Evolutionary conservation across 2,329 filamentous ascomycete genomes (phyloP).

Genomic region (Ophiostoma sp.): DNA sequence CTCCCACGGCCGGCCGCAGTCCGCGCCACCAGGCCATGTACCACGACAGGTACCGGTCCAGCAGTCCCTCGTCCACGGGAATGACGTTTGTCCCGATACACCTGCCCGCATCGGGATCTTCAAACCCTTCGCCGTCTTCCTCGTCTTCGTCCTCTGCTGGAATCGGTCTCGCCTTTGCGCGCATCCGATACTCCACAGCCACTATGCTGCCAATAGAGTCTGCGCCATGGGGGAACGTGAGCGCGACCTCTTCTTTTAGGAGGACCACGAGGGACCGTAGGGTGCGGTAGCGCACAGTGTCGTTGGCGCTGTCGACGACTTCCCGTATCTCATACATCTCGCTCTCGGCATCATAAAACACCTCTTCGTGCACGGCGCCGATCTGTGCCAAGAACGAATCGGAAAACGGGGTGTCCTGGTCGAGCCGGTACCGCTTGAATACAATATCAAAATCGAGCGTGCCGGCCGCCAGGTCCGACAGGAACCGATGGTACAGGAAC

Average conservation of each 20-base stretch:
- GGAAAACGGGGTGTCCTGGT: conserved; percentile 62
- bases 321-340: conserved; percentile 28
- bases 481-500: conserved; percentile 79
- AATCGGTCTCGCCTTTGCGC: background rate
- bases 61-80: conserved; percentile 55
- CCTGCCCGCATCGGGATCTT: conserved; percentile 32
- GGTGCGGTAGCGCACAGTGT: conserved; percentile 42
- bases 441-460: conserved; percentile 64
- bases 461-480: conserved; percentile 69
- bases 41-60: conserved; percentile 60
- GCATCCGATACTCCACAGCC: conserved; percentile 47
- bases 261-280: conserved; percentile 45
- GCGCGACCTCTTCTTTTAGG: conserved; percentile 42
- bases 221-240: conserved; percentile 49
- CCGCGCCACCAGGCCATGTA: conserved; percentile 85
- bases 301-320: background rate
- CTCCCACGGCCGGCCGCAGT: conserved; percentile 63
- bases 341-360: conserved; percentile 39
- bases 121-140: conserved; percentile 23
- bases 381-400: conserved; percentile 74
- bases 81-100: conserved; percentile 56
- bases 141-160: conserved; percentile 6
- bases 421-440: conserved; percentile 65
- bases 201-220: conserved; percentile 47
- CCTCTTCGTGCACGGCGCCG: conserved; percentile 59